phyloP scores from a whole-genome alignment of 495 filamentous ascomycete species.

The Xylaria venustula region DNA sequence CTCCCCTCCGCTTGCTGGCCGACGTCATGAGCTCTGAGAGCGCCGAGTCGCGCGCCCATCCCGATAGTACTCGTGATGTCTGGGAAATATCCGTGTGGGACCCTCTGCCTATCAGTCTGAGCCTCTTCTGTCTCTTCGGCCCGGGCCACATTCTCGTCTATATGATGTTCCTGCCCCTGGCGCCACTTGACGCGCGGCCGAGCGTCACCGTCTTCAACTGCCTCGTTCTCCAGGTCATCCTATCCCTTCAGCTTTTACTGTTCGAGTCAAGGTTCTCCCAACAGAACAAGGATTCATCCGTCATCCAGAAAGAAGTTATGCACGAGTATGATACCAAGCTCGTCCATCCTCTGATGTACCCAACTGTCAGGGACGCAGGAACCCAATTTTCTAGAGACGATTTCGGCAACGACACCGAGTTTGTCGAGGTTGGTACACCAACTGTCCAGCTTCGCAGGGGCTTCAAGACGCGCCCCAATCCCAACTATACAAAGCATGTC shows the following conservation, averaged over 20 bases:
- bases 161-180: constrained; percentile 78
- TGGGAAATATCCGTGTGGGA: constrained; percentile 97
- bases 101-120: constrained; percentile 76
- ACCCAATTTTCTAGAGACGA: constrained; percentile 62
- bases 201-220: constrained; percentile 83
- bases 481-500: constrained; percentile 77
- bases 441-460: constrained; percentile 74
- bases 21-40: constrained; percentile 57
- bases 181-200: constrained; percentile 70
- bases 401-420: constrained; percentile 46
- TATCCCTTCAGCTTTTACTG: constrained; percentile 75
- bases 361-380: constrained; percentile 76
- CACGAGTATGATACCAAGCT: constrained; percentile 96
- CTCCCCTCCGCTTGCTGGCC: constrained; percentile 74
- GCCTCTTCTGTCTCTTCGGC: constrained; percentile 87
- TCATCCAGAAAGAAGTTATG: constrained; percentile 89
- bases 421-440: constrained; percentile 72
- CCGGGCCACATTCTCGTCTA: constrained; percentile 89
- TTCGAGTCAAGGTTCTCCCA: constrained; percentile 71
- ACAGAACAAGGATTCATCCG: constrained; percentile 76
- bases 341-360: constrained; percentile 85
- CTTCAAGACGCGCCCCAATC: constrained; percentile 84
- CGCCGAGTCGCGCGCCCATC: constrained; percentile 77
- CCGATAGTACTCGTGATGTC: constrained; percentile 81
- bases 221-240: constrained; percentile 63